Evolutionary conservation across 306 rosid genomes (phyloP).

Genomic region (Biancaea sappan): DNA sequence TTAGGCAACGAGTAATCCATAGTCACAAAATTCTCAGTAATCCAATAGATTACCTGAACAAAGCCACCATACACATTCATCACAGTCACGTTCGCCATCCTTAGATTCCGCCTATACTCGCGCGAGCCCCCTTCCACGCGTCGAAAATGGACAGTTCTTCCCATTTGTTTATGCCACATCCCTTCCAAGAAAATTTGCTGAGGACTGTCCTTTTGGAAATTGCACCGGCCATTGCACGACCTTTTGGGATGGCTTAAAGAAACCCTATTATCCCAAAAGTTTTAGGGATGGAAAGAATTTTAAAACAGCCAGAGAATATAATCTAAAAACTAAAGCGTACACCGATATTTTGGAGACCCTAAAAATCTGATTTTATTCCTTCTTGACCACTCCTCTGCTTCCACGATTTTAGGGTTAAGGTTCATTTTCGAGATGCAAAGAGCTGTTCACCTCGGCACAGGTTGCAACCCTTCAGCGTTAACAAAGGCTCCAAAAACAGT

Average conservation of each 20-base stretch:
- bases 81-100: constrained; percentile 32
- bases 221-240: constrained; percentile 89
- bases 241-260: constrained; percentile 33
- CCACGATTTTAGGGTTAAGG: constrained; percentile 35
- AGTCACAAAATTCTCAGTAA: constrained; percentile 21
- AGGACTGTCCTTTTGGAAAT: constrained; percentile 38
- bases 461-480: background rate
- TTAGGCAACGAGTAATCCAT: constrained; percentile 37
- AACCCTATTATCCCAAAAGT: constrained; percentile 27
- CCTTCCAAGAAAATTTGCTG: constrained; percentile 39
- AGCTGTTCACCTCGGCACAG: background rate
- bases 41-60: constrained; percentile 35
- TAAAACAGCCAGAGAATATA: constrained; percentile 28
- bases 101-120: constrained; percentile 46
- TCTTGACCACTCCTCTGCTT: constrained; percentile 19
- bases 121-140: constrained; percentile 50
- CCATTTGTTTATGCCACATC: background rate
- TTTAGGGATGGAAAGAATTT: background rate
- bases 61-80: constrained; percentile 30
- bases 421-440: background rate
- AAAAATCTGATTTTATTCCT: constrained; percentile 55
- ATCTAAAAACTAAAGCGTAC: constrained; percentile 27
- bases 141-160: constrained; percentile 20
- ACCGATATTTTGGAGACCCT: constrained; percentile 1
- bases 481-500: constrained; percentile 11